Conservation (phyloP, 2,329 filamentous ascomycete species). For the Lomentospora prolificans region DNA sequence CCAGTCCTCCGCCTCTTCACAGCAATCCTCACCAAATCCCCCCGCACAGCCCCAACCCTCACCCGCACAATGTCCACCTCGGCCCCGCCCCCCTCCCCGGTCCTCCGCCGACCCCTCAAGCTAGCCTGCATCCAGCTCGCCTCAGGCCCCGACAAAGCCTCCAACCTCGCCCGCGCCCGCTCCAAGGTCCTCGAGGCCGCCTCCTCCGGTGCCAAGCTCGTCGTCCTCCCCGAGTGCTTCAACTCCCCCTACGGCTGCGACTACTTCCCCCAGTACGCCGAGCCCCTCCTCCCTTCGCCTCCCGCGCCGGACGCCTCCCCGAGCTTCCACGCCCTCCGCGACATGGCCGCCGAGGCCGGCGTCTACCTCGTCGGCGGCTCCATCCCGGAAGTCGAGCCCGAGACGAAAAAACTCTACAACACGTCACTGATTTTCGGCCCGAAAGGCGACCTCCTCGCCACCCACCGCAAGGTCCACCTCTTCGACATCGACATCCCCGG, state of each 20-base stretch:
- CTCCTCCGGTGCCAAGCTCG: constrained; percentile 64
- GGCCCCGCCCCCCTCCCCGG: constrained; percentile 20
- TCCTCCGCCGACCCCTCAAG: constrained; percentile 69
- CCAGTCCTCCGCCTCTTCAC: constrained; percentile 4
- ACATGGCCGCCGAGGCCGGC: constrained; percentile 67
- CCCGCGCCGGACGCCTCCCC: constrained; percentile 62
- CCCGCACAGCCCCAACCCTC: constrained; percentile 20
- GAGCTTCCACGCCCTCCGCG: constrained; percentile 74
- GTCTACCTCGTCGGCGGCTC: constrained; percentile 84
- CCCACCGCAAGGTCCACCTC: constrained; percentile 87
- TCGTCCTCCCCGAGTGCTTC: constrained; percentile 97
- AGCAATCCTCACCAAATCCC: constrained; percentile 10
- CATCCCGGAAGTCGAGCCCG: constrained; percentile 67
- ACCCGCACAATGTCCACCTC: constrained; percentile 16
- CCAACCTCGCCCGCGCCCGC: constrained; percentile 74
- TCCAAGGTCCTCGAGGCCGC: constrained; percentile 77
- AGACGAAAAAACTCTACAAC: constrained; percentile 68
- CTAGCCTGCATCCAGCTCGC: constrained; percentile 75
- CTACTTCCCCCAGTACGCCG: constrained; percentile 87
- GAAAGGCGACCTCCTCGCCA: constrained; percentile 67
- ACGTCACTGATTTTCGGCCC: constrained; percentile 79
- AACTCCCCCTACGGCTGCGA: constrained; percentile 88
- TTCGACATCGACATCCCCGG: constrained; percentile 98
- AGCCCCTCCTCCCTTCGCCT: constrained; percentile 70
- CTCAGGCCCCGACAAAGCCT: constrained; percentile 70